A percentile compares a stretch with the other conserved stretches of the same genome.
phyloP scores from a whole-genome alignment of 2,329 filamentous ascomycete species.

The Trichoderma semiorbis region DNA sequence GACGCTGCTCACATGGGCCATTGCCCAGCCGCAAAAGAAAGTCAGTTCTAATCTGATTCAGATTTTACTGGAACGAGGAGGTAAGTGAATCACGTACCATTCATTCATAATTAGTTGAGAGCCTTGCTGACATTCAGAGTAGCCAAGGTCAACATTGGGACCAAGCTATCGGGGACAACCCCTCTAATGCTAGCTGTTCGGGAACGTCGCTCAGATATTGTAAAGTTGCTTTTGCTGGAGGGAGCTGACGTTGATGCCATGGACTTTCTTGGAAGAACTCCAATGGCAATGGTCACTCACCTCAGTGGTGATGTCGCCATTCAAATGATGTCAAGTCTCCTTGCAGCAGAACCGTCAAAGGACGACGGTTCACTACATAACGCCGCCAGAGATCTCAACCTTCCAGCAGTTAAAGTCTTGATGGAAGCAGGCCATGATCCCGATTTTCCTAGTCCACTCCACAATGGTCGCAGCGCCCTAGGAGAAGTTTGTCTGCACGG shows the following conservation, averaged over 20 bases:
- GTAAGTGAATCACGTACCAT: constrained; percentile 26
- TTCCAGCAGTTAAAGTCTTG: constrained; percentile 54
- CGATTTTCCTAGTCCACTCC: constrained; percentile 61
- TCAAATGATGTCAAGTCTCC: constrained; percentile 51
- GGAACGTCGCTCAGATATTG: constrained; percentile 53
- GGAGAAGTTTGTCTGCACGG: constrained; percentile 61
- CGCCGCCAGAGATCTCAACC: constrained; percentile 56
- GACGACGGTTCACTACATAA: constrained; percentile 68
- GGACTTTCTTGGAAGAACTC: constrained; percentile 56
- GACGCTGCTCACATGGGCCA: constrained; percentile 57
- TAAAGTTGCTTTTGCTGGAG: constrained; percentile 53
- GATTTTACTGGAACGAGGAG: constrained; percentile 48
- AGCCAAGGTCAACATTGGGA: constrained; percentile 57
- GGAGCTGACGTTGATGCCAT: constrained; percentile 58
- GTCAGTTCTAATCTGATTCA: constrained; percentile 57
- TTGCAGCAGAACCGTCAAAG: constrained; percentile 52
- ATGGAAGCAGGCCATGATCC: constrained; percentile 58
- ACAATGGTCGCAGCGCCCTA: constrained; percentile 60
- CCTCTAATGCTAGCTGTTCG: constrained; percentile 60
- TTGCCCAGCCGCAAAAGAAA: constrained; percentile 60
- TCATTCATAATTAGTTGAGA: background rate
- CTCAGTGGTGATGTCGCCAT: constrained; percentile 52
- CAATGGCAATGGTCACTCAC: constrained; percentile 57
- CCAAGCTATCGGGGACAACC: constrained; percentile 49
- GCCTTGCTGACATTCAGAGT: constrained; percentile 21